These are phyloP conservation scores for Eragrostis nindensis DNA, from an alignment of 176 grass and related monocot genomes.

Conservation along the genomic window DNA sequence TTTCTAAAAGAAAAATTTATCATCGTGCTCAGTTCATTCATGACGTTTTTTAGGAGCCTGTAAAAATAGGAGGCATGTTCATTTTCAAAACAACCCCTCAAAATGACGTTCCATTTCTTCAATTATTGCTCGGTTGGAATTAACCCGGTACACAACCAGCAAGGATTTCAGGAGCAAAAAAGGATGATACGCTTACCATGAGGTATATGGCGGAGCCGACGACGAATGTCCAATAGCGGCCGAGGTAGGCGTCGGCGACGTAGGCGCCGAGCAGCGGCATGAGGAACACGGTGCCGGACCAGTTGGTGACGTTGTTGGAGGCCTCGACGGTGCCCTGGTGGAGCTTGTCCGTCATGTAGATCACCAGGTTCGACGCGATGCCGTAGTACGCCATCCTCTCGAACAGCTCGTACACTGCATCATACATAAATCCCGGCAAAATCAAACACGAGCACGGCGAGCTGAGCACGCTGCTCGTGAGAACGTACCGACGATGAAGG, in stretches of 20 bases:
- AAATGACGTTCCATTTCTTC: too few relatives aligned
- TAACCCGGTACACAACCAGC: background rate
- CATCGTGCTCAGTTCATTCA: too few relatives aligned
- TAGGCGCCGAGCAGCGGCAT: constrained; percentile 74
- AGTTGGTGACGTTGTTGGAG: constrained; percentile 89
- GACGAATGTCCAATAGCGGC: constrained; percentile 89
- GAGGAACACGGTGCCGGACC: constrained; percentile 80
- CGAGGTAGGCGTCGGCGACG: constrained; percentile 78
- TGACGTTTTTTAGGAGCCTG: too few relatives aligned
- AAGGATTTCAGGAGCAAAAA: background rate
- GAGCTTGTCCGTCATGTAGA: constrained; percentile 66
- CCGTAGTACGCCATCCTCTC: constrained; percentile 92
- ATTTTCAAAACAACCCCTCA: too few relatives aligned
- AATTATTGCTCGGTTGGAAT: too few relatives aligned
- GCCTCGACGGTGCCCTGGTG: constrained; percentile 83
- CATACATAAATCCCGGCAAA: too few relatives aligned
- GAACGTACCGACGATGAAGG: constrained; percentile 72
- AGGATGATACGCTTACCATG: constrained; percentile 33
- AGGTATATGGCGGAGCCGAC: constrained; percentile 71
- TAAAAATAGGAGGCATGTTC: too few relatives aligned
- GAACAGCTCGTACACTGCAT: constrained; percentile 87
- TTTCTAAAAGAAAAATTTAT: too few relatives aligned
- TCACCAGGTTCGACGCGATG: constrained; percentile 81
- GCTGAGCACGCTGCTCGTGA: background rate
- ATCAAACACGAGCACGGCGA: background rate